phyloP scores from a whole-genome alignment of 1,284 basidiomycete genomes.

The Pisolithus thermaeus region DNA sequence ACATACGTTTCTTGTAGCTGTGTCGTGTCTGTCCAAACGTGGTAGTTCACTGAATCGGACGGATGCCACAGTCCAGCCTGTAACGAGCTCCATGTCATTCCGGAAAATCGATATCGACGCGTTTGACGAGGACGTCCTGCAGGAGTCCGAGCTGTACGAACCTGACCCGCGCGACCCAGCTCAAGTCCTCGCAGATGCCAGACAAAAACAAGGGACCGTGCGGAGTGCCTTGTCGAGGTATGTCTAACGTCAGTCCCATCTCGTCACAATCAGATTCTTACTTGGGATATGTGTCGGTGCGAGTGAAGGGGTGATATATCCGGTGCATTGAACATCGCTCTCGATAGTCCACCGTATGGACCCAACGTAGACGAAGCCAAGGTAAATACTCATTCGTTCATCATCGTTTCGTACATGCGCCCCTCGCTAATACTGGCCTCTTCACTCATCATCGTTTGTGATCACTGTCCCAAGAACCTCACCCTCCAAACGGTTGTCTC shows the following conservation, averaged over 20 bases:
- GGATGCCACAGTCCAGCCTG: no score
- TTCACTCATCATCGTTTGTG: neutral
- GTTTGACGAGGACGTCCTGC: constrained; percentile 88
- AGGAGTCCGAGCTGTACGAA: constrained; percentile 82
- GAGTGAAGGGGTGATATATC: no score
- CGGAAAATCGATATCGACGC: constrained; percentile 93
- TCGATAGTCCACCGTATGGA: constrained; percentile 82
- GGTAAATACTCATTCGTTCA: constrained; percentile 38
- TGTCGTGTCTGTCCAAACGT: neutral
- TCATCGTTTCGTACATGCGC: no score
- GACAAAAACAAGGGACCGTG: constrained; percentile 69
- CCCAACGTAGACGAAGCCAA: constrained; percentile 84
- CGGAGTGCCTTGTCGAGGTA: constrained; percentile 72
- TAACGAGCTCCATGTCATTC: constrained; percentile 57
- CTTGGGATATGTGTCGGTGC: no score
- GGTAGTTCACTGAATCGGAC: constrained; percentile 1
- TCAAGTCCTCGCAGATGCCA: constrained; percentile 72
- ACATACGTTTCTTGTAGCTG: neutral
- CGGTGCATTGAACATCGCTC: constrained; percentile 63
- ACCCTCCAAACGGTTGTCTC: constrained; percentile 84
- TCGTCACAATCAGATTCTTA: neutral
- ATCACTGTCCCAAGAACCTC: constrained; percentile 45
- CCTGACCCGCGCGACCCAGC: constrained; percentile 78
- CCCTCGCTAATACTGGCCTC: neutral
- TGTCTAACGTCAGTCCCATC: constrained; percentile 17